Conservation (phyloP, 2,329 filamentous ascomycete genomes). For the Colletotrichum sublineola region DNA sequence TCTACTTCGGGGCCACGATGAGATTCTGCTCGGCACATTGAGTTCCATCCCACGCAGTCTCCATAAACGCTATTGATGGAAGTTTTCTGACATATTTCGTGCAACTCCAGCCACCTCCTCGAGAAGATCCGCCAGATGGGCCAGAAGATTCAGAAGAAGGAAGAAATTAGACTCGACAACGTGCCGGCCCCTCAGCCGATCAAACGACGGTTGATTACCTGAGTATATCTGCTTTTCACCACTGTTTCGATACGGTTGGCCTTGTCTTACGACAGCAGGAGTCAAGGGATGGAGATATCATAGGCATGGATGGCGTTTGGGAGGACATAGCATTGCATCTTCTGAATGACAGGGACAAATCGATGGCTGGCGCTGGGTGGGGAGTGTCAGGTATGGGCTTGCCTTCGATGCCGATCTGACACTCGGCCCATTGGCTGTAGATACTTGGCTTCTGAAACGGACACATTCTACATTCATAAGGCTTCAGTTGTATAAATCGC, state of each 20-base stretch:
- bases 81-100: conserved; percentile 48
- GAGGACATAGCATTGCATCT: not conserved
- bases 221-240: conserved; percentile 33
- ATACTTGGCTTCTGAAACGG: not conserved
- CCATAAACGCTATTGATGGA: conserved; percentile 45
- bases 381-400: not conserved
- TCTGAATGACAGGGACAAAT: not conserved
- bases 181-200: conserved; percentile 57
- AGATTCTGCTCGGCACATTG: conserved; percentile 4
- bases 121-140: conserved; percentile 65
- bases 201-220: conserved; percentile 60
- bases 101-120: conserved; percentile 63
- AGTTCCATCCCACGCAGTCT: not conserved
- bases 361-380: not conserved
- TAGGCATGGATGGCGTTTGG: conserved; percentile 28
- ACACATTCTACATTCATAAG: too few relatives aligned
- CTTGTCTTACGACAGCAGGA: not conserved
- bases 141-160: conserved; percentile 52
- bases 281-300: not conserved
- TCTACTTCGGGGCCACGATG: conserved; percentile 8
- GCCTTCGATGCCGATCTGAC: not conserved
- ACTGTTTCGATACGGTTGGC: not conserved
- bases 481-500: not conserved
- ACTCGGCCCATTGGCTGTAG: not conserved
- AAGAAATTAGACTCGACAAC: conserved; percentile 52